Evolutionary conservation across 805 yeast genomes (phyloP), one percentile per base, ranked within the genome.

Genomic region (Lachancea dasiensis): DNA sequence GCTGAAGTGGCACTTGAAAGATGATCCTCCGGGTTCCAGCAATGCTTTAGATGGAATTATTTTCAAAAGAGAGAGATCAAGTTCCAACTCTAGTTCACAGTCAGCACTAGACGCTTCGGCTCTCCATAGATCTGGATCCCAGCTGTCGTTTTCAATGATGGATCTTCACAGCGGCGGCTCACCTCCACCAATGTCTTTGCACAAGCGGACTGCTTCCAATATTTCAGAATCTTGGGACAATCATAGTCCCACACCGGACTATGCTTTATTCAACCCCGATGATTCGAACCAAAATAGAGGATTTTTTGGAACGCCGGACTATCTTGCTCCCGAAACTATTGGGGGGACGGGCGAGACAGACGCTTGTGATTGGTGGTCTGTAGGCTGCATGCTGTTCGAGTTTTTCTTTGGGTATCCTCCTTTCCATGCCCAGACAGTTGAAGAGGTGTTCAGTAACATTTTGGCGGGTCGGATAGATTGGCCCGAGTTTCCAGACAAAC

Each of bases 251-350:
- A 39, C 49, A 15, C 46, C 54, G 17, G 68, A 69, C 40, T 72
- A 72, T 44, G 86, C 87, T 0, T 67, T 89, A 29, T 86, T 79
- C 55, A 87, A 87, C 56, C 95, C 95, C 1, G 71, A 71, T 17
- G 73, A 72, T 40, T 58, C 69, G 3, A 69, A 48, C 24, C 75
- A 73, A 36, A 65, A 70, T 18, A 74, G 78, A 49, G 74, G 72
- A 44, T 89, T 90, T 51, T 95, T 87, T 22, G 99, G 99, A 0
- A 92, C 99, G 0, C 99, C 99, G 0, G 98, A 92, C 58, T 92
- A 92, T 60, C 71, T 94, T 27, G 95, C 99, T 0, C 99, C 99
- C 0, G 99, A 92, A 56, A 89, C 96, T 0, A 86, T 92, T 44
- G 68, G 73, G 28, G 97, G 97, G 27, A 68, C 72, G 1, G 81